These are phyloP conservation scores for Phytopythium mirpurense DNA, from an alignment of 352 stramenopile species.

Conservation along the genomic window DNA sequence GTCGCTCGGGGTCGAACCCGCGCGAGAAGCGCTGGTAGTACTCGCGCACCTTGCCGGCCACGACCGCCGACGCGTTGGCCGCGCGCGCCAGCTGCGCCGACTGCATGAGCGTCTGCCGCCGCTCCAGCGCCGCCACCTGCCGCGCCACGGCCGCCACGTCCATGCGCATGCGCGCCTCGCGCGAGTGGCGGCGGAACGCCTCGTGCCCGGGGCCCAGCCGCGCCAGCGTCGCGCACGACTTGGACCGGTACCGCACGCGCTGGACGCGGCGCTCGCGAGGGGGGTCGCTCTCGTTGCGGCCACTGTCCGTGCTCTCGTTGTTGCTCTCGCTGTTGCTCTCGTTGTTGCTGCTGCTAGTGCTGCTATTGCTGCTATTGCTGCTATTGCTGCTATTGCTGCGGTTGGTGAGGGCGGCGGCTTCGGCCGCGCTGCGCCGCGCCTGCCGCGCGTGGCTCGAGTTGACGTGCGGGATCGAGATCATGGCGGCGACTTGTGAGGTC, in stretches of 20 bases:
- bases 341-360: too few relatives aligned
- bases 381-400: too few relatives aligned
- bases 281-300: too few relatives aligned
- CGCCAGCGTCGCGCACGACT: constrained; percentile 38
- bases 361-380: too few relatives aligned
- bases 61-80: constrained; percentile 35
- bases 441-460: constrained; percentile 1
- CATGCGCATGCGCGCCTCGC: constrained; percentile 20
- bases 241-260: constrained; percentile 19
- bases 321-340: too few relatives aligned
- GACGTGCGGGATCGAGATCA: constrained; percentile 9
- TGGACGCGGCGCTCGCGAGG: constrained; percentile 2
- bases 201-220: constrained; percentile 22
- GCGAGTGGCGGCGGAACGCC: constrained; percentile 28
- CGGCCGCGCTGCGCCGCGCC: not conserved
- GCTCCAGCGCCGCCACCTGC: constrained; percentile 41
- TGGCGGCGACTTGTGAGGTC: not conserved
- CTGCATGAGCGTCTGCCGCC: constrained; percentile 33
- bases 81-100: constrained; percentile 35
- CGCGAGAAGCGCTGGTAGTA: constrained; percentile 47
- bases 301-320: too few relatives aligned
- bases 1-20: constrained; percentile 36
- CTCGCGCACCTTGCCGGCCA: constrained; percentile 27
- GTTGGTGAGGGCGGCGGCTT: not conserved
- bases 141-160: constrained; percentile 28